A percentile compares a stretch with the other conserved stretches of the same genome.
These are phyloP conservation scores for Monosporascus sp. DNA, from an alignment of 2,329 filamentous ascomycete genomes.

Conservation along the genomic window DNA sequence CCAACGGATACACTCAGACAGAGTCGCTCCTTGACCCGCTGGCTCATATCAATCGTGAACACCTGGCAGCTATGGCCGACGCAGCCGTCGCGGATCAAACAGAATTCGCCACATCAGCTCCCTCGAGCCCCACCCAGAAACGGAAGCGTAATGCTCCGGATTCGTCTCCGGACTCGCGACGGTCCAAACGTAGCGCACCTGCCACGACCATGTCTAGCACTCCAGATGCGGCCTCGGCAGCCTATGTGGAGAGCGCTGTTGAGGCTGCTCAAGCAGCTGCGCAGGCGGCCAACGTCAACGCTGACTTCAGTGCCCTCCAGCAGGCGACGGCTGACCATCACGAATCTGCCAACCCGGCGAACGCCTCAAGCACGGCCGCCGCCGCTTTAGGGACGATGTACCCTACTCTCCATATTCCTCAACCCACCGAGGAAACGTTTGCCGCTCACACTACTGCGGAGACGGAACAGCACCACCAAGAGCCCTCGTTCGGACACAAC, in stretches of 20 bases:
- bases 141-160: constrained; percentile 48
- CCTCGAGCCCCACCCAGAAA: constrained; percentile 45
- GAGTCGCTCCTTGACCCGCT: constrained; percentile 28
- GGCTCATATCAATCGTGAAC: constrained; percentile 26
- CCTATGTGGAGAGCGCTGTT: constrained; percentile 52
- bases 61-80: constrained; percentile 42
- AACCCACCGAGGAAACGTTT: constrained; percentile 56
- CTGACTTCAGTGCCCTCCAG: constrained; percentile 53
- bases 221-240: constrained; percentile 38
- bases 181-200: constrained; percentile 46
- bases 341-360: constrained; percentile 44
- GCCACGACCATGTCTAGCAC: constrained; percentile 38
- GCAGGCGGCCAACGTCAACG: constrained; percentile 37
- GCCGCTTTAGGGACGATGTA: constrained; percentile 55
- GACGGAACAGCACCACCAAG: constrained; percentile 31
- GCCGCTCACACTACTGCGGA: constrained; percentile 44
- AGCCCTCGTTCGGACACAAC: constrained; percentile 27
- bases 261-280: constrained; percentile 39
- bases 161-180: constrained; percentile 42
- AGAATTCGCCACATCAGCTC: constrained; percentile 38
- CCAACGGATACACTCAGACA: constrained; percentile 26
- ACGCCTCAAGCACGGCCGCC: constrained; percentile 55
- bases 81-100: constrained; percentile 41
- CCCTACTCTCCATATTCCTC: constrained; percentile 53
- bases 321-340: constrained; percentile 46